Evolutionary conservation across 2,329 filamentous ascomycete species (phyloP).

Genomic region (Rugonectria rugulosa): DNA sequence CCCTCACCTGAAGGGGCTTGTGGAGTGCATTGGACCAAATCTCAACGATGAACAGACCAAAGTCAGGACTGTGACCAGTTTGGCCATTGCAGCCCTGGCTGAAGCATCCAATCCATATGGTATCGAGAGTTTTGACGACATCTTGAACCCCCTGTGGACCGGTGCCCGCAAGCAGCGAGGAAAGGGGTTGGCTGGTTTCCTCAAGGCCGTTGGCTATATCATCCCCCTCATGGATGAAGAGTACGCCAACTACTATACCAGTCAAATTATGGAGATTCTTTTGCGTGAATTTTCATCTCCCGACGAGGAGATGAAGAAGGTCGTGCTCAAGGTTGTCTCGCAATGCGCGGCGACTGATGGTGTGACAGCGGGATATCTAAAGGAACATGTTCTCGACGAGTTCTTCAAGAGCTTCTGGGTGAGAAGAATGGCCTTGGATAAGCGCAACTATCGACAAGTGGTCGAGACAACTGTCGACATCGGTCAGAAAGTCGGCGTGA

Average conservation of each 20-base stretch:
- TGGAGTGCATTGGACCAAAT: conserved; percentile 95
- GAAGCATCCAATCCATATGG: conserved; percentile 98
- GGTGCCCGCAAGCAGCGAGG: conserved; percentile 95
- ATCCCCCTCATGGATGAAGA: conserved; percentile 99
- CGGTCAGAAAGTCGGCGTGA: conserved; percentile 95
- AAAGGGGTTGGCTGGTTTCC: conserved; percentile 92
- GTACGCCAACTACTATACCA: conserved; percentile 98
- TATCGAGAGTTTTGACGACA: conserved; percentile 99
- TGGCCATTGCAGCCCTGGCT: conserved; percentile 92
- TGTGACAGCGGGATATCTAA: conserved; percentile 92
- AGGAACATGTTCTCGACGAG: conserved; percentile 92
- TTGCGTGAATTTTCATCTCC: conserved; percentile 95
- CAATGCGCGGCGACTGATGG: conserved; percentile 95
- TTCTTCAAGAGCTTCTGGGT: conserved; percentile 99
- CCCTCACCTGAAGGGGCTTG: conserved; percentile 92
- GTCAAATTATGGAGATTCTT: conserved; percentile 98
- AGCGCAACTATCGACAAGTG: conserved; percentile 96
- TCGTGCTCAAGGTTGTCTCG: conserved; percentile 95
- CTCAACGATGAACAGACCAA: conserved; percentile 98
- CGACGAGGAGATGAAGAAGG: conserved; percentile 99
- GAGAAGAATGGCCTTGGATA: conserved; percentile 93
- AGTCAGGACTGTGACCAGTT: conserved; percentile 92
- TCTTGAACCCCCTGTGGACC: conserved; percentile 96
- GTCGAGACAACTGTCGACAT: conserved; percentile 98
- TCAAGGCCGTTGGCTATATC: conserved; percentile 98